Evolutionary conservation across 2,329 filamentous ascomycete species (phyloP).

Genomic region (Emergomyces pasteurianus): DNA sequence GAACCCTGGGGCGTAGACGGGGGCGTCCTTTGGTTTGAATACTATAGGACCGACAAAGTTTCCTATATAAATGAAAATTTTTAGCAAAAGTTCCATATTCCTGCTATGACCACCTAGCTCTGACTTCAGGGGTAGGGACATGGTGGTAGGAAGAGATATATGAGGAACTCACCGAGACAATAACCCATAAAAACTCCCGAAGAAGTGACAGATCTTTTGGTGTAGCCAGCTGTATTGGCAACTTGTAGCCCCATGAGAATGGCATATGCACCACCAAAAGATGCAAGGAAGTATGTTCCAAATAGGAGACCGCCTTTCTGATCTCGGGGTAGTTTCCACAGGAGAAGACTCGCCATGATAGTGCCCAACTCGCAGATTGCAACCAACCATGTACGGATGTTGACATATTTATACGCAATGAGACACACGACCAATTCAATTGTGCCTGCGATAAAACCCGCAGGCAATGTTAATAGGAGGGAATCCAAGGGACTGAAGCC

Average conservation of each 20-base stretch:
- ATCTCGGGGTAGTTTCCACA: conserved; percentile 33
- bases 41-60: conserved; percentile 37
- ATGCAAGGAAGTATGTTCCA: conserved; percentile 38
- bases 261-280: conserved; percentile 36
- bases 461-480: conserved; percentile 32
- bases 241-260: conserved; percentile 40
- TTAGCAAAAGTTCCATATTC: background rate
- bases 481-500: conserved; percentile 35
- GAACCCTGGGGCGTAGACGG: conserved; percentile 30
- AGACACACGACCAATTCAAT: conserved; percentile 31
- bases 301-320: conserved; percentile 37
- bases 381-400: conserved; percentile 29
- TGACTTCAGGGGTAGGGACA: background rate
- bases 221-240: conserved; percentile 43
- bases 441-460: conserved; percentile 27
- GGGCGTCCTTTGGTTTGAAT: conserved; percentile 31
- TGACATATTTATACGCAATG: conserved; percentile 27
- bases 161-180: conserved; percentile 30
- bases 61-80: conserved; percentile 9
- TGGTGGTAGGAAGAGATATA: background rate
- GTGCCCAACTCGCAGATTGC: conserved; percentile 32
- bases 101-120: background rate
- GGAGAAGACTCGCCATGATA: conserved; percentile 29
- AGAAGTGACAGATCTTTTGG: conserved; percentile 38
- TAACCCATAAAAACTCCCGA: conserved; percentile 42